A percentile compares a stretch with the other conserved stretches of the same genome.
These are phyloP conservation scores for Avicennia marina DNA, from an alignment of 257 asterid species.

Conservation along the genomic window DNA sequence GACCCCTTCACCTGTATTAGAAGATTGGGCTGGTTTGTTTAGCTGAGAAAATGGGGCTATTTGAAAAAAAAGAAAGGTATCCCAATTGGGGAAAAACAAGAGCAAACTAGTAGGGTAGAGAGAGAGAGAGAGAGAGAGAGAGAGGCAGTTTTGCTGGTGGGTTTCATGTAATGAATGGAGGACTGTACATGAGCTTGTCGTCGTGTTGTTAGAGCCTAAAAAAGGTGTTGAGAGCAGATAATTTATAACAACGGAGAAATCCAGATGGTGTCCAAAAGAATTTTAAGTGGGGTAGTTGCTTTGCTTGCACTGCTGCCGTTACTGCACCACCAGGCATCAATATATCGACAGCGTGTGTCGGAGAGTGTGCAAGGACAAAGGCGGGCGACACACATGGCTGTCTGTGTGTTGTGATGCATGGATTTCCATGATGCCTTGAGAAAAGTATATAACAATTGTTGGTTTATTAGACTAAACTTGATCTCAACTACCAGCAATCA, in stretches of 20 bases:
- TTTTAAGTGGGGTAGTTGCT: slow-evolving; percentile 48
- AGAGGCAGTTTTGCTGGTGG: slow-evolving; percentile 39
- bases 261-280: slow-evolving; percentile 33
- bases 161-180: slow-evolving; percentile 59
- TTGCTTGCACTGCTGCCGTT: slow-evolving; percentile 76
- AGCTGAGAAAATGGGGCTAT: too few species aligned
- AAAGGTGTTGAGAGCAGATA: slow-evolving; percentile 35
- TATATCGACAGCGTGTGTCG: slow-evolving; percentile 66
- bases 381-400: too few species aligned
- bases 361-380: slow-evolving; percentile 34
- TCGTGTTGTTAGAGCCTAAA: slow-evolving; percentile 33
- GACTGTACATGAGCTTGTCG: slow-evolving; percentile 74
- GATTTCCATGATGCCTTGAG: too few species aligned
- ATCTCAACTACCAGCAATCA: too few species aligned
- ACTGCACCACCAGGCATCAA: slow-evolving; percentile 74
- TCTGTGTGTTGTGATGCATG: too few species aligned
- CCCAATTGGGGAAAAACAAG: not conserved
- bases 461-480: too few species aligned
- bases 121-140: slow-evolving; percentile 17
- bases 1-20: too few species aligned
- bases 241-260: too few species aligned
- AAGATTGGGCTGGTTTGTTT: too few species aligned
- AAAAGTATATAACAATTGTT: too few species aligned
- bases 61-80: slow-evolving; percentile 4
- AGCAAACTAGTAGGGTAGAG: slow-evolving; percentile 12